These are phyloP conservation scores for Apiosordaria backusii DNA, from an alignment of 495 filamentous ascomycete genomes.

Conservation along the genomic window DNA sequence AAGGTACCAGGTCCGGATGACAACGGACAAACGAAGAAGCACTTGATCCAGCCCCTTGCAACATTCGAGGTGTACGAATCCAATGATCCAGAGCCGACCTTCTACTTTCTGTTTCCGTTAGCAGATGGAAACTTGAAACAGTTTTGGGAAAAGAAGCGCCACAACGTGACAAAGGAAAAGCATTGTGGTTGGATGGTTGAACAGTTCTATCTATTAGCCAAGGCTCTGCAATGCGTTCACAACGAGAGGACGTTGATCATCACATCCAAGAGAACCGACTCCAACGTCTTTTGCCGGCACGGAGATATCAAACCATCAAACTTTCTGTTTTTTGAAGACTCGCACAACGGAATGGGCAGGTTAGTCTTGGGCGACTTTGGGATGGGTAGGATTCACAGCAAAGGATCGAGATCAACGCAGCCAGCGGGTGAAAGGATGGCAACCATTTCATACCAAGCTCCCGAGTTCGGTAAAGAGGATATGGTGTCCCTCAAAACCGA, in stretches of 20 bases:
- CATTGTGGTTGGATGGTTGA: slow-evolving; percentile 3
- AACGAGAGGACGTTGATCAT: background rate
- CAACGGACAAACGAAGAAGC: background rate
- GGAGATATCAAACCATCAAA: slow-evolving; percentile 8
- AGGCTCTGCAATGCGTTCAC: slow-evolving; percentile 1
- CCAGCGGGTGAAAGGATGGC: background rate
- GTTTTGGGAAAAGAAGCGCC: background rate
- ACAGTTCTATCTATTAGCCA: background rate
- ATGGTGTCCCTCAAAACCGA: slow-evolving; percentile 4
- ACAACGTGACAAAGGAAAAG: background rate
- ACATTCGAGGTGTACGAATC: background rate
- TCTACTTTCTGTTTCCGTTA: background rate
- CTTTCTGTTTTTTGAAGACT: background rate
- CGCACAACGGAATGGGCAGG: background rate
- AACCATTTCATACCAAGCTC: background rate
- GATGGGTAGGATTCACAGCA: background rate
- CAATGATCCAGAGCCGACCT: background rate
- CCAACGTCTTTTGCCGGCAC: slow-evolving; percentile 3
- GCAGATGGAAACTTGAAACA: background rate
- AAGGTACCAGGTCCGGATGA: background rate
- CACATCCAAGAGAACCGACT: background rate
- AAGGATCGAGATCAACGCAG: background rate
- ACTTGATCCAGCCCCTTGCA: background rate
- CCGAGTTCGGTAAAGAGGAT: background rate
- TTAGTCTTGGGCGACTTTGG: slow-evolving; percentile 3